phyloP scores from a whole-genome alignment of 148 eudicot genomes.

The Chenopodium quinoa region DNA sequence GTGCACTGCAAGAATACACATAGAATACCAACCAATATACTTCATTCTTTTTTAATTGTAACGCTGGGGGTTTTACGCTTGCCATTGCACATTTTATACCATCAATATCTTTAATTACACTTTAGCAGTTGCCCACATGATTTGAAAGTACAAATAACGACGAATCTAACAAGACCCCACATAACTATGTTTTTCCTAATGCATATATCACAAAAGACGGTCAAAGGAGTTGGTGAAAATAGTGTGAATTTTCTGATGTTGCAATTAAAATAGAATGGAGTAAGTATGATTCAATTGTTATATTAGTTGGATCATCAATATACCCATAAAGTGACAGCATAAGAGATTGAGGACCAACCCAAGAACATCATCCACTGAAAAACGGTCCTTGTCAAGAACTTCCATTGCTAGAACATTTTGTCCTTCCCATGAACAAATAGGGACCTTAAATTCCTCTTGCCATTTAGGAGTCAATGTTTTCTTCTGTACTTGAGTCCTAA shows the following conservation, averaged over 20 bases:
- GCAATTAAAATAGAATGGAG: no score
- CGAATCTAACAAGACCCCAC: no score
- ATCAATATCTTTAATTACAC: no score
- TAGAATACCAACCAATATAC: background rate
- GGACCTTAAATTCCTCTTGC: constrained; percentile 85
- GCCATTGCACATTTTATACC: no score
- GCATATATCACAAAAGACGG: no score
- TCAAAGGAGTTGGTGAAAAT: no score
- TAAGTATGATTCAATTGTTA: background rate
- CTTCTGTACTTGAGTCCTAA: constrained; percentile 69
- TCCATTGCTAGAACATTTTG: constrained; percentile 56
- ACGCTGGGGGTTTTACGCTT: no score
- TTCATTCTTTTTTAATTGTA: no score
- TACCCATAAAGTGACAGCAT: background rate
- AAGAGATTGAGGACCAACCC: constrained; percentile 53
- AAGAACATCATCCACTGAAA: constrained; percentile 62
- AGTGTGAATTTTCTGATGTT: no score
- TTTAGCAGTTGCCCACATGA: no score
- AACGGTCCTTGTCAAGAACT: constrained; percentile 81
- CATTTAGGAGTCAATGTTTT: constrained; percentile 87
- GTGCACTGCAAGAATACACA: background rate
- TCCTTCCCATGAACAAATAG: constrained; percentile 73
- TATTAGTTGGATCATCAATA: background rate
- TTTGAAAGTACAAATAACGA: no score
- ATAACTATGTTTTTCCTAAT: no score